These are phyloP conservation scores for Podaxis sp. DNA, from an alignment of 768 basidiomycete species.

Conservation along the genomic window DNA sequence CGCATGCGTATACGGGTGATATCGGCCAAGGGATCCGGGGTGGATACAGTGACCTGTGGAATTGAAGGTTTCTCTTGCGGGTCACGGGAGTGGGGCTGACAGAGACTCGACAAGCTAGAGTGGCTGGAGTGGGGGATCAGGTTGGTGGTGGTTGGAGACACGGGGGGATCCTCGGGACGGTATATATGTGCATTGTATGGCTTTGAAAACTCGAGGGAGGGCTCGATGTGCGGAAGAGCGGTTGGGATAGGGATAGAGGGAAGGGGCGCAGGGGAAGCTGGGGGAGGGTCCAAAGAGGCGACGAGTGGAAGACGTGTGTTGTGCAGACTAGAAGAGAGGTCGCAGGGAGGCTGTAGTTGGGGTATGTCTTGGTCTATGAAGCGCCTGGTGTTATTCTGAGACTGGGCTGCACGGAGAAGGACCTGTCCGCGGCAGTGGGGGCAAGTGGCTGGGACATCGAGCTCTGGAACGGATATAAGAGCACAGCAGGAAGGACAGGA, in stretches of 20 bases:
- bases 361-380: conserved; percentile 17
- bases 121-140: conserved; percentile 12
- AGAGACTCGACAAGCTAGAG: conserved; percentile 4
- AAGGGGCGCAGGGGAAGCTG: not conserved
- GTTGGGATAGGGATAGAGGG: not conserved
- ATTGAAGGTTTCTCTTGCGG: conserved; percentile 4
- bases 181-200: conserved; percentile 12
- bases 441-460: conserved; percentile 12
- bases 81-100: conserved; percentile 11
- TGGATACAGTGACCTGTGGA: conserved; percentile 13
- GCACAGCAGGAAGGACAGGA: conserved; percentile 7
- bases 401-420: conserved; percentile 6
- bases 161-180: not conserved
- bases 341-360: conserved; percentile 18
- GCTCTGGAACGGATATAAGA: conserved; percentile 5
- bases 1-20: conserved; percentile 75
- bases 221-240: not conserved
- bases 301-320: conserved; percentile 27
- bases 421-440: conserved; percentile 23
- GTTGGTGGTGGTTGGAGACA: conserved; percentile 4
- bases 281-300: not conserved
- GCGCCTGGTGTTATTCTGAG: conserved; percentile 3
- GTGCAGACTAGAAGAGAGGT: conserved; percentile 20
- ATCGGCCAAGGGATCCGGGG: conserved; percentile 57
- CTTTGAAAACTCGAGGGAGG: not conserved